Evolutionary conservation across 495 filamentous ascomycete species (phyloP).

Genomic region (Aspergillus baeticus): DNA sequence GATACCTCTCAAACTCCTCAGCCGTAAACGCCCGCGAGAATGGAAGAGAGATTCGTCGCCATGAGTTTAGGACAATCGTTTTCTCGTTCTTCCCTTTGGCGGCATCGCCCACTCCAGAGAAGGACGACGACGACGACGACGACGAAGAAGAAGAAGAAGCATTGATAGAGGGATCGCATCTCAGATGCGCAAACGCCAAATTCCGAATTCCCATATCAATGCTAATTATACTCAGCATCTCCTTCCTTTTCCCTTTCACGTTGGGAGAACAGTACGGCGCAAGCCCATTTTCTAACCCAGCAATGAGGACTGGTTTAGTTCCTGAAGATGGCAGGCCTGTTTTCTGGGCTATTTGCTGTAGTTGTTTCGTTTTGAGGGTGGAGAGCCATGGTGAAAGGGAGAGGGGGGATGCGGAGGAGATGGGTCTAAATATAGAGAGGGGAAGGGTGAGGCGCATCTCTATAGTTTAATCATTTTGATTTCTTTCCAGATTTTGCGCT

Average conservation of each 20-base stretch:
- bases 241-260: neutral
- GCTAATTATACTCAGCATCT: conserved; percentile 60
- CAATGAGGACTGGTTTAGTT: conserved; percentile 42
- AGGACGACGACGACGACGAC: too few relatives aligned
- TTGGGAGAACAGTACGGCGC: neutral
- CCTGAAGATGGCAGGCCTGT: conserved; percentile 52
- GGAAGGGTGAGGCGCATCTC: conserved; percentile 7
- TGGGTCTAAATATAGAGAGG: neutral
- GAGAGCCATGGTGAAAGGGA: conserved; percentile 28
- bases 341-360: conserved; percentile 50
- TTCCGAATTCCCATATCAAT: conserved; percentile 89
- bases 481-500: neutral
- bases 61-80: conserved; percentile 26
- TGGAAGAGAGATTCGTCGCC: conserved; percentile 30
- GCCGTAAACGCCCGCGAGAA: neutral
- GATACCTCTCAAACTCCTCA: neutral
- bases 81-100: neutral
- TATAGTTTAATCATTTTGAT: neutral
- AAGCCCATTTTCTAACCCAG: conserved; percentile 26
- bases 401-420: neutral
- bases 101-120: neutral
- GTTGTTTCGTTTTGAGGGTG: conserved; percentile 42
- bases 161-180: neutral
- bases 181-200: conserved; percentile 62
- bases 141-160: too few relatives aligned